Evolutionary conservation across 257 asterid species (phyloP), one percentile per base, ranked within the genome.

Genomic region (Jasminum sambac): DNA sequence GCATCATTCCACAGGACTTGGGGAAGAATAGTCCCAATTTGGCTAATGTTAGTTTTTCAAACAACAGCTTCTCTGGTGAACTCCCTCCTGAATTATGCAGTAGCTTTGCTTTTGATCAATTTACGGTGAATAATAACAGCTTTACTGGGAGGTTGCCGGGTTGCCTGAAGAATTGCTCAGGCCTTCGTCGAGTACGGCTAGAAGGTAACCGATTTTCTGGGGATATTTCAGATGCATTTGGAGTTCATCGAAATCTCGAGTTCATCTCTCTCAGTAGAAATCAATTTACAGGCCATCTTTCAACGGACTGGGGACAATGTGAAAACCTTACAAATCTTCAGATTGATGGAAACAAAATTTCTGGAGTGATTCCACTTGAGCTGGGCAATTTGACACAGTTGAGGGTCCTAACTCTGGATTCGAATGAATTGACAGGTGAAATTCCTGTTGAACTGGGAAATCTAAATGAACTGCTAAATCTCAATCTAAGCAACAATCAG

Each of bases 311-410:
- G 97, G 88, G 89, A 50, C 73, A 78, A 64, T 81, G 68, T 26
- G 78, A 69, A 67, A 67, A 60, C 57, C 90, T 91, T 60, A 84
- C 87, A 21, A 85, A 76, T 79, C 39, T 91, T 11, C 79, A 71
- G 79, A 38, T 86, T 67, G 87, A 77, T 62, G 68, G 74, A 58
- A 89, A 92, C 23, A 63, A 37, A 43, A 74, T 92, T 37, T 85
- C 91, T n/a, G 96, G 98, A 38, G 62, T 26, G 55, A 88, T 92
- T 76, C 98, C 96, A n/a, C 41, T 77, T 36, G 92, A 80, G 82
- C 64, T 90, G 5, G 95, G 96, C 36, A 82, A 85, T 69, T 79
- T 92, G 71, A 77, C 82, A 13, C 69, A 72, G 59, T 75, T 92
- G 52, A 77, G 74, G 1, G 66, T 81, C 64, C 89, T 92, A 9